phyloP scores from a whole-genome alignment of 805 yeast species.

The Jamesozyma piceae region DNA sequence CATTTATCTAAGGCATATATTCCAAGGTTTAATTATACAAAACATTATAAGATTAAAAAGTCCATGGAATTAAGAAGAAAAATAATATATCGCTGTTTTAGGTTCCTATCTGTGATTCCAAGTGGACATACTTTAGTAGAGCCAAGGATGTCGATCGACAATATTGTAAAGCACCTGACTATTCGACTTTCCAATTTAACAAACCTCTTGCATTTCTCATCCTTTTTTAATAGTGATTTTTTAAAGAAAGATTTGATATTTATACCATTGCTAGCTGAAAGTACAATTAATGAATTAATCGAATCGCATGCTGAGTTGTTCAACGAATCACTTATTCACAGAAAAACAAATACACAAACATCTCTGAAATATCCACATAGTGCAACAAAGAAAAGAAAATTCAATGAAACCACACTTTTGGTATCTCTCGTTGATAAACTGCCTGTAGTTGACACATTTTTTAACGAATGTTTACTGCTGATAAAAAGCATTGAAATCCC shows the following conservation, averaged over 20 bases:
- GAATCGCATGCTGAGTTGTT: neutral
- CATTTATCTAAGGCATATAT: slow-evolving; percentile 11
- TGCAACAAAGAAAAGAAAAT: neutral
- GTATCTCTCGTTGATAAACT: neutral
- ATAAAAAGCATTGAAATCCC: neutral
- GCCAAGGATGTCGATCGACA: slow-evolving; percentile 12
- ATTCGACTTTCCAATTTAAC: slow-evolving; percentile 10
- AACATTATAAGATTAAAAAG: slow-evolving; percentile 8
- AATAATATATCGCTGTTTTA: slow-evolving; percentile 14
- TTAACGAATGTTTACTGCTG: neutral
- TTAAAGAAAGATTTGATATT: slow-evolving; percentile 11
- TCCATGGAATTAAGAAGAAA: slow-evolving; percentile 18
- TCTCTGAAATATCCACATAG: neutral
- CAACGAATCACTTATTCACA: neutral
- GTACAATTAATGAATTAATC: slow-evolving; percentile 10
- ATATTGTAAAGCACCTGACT: slow-evolving; percentile 9
- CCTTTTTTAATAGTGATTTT: slow-evolving; percentile 14
- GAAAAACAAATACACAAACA: neutral
- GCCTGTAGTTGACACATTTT: neutral
- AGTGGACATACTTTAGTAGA: slow-evolving; percentile 9
- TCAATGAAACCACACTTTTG: neutral
- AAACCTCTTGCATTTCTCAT: slow-evolving; percentile 13
- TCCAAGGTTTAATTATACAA: slow-evolving; percentile 8
- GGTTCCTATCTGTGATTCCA: slow-evolving; percentile 14
- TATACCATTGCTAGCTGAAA: slow-evolving; percentile 21